A percentile compares a stretch with the other conserved stretches of the same genome.
phyloP scores from a whole-genome alignment of 2,329 filamentous ascomycete species.

The Fusarium keratoplasticum region DNA sequence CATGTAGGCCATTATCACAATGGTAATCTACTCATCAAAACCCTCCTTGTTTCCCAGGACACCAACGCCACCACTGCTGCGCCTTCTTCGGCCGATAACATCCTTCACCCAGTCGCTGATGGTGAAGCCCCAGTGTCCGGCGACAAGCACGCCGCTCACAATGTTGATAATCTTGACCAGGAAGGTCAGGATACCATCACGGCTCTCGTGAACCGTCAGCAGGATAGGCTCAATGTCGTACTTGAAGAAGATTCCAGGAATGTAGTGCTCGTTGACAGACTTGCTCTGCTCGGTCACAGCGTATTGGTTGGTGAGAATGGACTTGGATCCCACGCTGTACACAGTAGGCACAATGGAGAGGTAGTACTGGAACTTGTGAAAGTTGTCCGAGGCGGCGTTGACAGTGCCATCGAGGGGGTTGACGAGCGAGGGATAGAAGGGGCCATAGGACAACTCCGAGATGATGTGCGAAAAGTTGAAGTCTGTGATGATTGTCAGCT shows the following conservation, averaged over 20 bases:
- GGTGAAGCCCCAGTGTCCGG: conserved; percentile 93
- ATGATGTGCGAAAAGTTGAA: conserved; percentile 99
- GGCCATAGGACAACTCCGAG: conserved; percentile 94
- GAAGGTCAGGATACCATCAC: conserved; percentile 79
- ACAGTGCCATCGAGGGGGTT: conserved; percentile 96
- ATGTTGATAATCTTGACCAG: conserved; percentile 90
- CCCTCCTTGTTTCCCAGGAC: conserved; percentile 62
- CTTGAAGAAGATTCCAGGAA: conserved; percentile 97
- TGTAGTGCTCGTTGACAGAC: conserved; percentile 72
- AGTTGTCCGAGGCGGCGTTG: conserved; percentile 78
- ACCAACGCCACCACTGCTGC: conserved; percentile 59
- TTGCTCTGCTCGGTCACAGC: conserved; percentile 91
- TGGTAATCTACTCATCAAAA: conserved; percentile 42
- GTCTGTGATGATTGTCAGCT: conserved; percentile 59
- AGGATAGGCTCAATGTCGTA: conserved; percentile 98
- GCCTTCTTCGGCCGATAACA: conserved; percentile 62
- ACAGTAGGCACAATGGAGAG: conserved; percentile 93
- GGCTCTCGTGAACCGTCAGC: conserved; percentile 84
- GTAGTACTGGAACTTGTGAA: conserved; percentile 99
- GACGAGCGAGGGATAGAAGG: conserved; percentile 92
- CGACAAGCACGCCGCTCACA: conserved; percentile 88
- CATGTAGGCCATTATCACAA: not conserved
- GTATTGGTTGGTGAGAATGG: conserved; percentile 95
- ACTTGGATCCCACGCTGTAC: conserved; percentile 77
- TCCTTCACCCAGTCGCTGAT: conserved; percentile 79